Percentiles rank a stretch among this genome's conserved stretches.
Conservation (phyloP, 1,139 yeast species). For the Pichia sp. region DNA sequence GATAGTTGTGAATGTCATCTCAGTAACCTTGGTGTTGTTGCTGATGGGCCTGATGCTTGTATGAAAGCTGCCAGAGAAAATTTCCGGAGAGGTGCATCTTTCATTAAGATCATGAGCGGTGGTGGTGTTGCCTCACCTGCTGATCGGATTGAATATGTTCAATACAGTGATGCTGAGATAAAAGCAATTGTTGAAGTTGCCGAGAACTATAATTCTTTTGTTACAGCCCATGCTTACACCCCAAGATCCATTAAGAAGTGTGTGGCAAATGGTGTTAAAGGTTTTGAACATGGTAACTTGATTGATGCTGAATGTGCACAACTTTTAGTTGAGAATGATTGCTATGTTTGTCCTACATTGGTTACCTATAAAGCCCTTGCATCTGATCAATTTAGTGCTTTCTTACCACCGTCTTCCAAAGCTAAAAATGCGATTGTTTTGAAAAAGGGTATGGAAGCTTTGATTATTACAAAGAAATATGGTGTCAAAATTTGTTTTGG, state of each 20-base stretch:
- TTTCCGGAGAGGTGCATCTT: constrained; percentile 28
- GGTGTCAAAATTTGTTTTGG: constrained; percentile 29
- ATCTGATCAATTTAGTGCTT: constrained; percentile 25
- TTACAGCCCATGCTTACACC: constrained; percentile 31
- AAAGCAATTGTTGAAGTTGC: constrained; percentile 29
- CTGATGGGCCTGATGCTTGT: constrained; percentile 29
- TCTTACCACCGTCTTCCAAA: constrained; percentile 21
- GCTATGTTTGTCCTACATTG: constrained; percentile 29
- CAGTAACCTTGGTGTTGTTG: constrained; percentile 22
- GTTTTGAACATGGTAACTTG: constrained; percentile 31
- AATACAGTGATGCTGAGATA: constrained; percentile 28
- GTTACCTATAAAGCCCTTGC: constrained; percentile 30
- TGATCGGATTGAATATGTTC: constrained; percentile 24
- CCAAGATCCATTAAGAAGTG: constrained; percentile 26
- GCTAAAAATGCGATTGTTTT: constrained; percentile 26
- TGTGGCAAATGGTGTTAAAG: constrained; percentile 27
- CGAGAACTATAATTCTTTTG: constrained; percentile 26
- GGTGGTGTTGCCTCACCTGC: constrained; percentile 28
- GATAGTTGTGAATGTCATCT: constrained; percentile 28
- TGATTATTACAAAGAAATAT: constrained; percentile 24
- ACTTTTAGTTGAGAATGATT: constrained; percentile 25
- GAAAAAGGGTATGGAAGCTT: constrained; percentile 23
- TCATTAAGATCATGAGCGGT: constrained; percentile 24
- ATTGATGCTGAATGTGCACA: constrained; percentile 28
- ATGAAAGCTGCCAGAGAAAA: constrained; percentile 27